Evolutionary conservation across 2,329 filamentous ascomycete species (phyloP), one percentile per base, ranked within the genome.

Genomic region (Cladosporium oxysporum): DNA sequence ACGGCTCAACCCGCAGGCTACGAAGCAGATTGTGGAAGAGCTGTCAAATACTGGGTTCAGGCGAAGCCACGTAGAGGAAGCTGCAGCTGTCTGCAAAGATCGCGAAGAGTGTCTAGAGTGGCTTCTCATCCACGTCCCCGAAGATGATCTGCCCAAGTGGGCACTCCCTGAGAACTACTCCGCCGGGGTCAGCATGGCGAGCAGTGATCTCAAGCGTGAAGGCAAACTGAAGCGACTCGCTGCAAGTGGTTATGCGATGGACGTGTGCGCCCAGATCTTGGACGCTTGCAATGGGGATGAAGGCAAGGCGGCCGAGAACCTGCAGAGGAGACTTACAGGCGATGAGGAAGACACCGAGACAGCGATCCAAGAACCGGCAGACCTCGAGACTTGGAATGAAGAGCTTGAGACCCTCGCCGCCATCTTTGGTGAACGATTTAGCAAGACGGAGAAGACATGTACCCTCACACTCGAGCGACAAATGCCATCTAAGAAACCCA

Each of bases 41-140:
- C 84, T 98, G 41, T 84, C 83, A 26, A 85, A 83, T n/a, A 84
- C 96, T 60, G 93, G 92, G 0, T 99, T 99, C 77, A 88, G 94
- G n/a, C 85, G 84, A 72, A 96, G 90, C 73, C 95, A 99, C 75
- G 87, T 93, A 49, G 88, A 96, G 74, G 95, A 99, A 79, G 94
- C 95, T 10, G 87, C 91, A 0, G 88, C 88, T 53, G 88, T 93
- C 73, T 97, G 93, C 81, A 96, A 94, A 77, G 93, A 97, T 76
- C 86, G 90, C 33, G 93, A 97, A 76, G 95, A 99, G 79, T 90
- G 92, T 18, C 84, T 99, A 2, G 94, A 98, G 77, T 99, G 95
- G 95, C 84, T 99, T 18, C 85, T 99, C 58, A 93, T 98, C 61
- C 94, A 99, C 78, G 93, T 99, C 2, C 95, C 95, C 1, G 95